Evolutionary conservation across 2,329 filamentous ascomycete species (phyloP).

Genomic region (Pestalotiopsis sp.): DNA sequence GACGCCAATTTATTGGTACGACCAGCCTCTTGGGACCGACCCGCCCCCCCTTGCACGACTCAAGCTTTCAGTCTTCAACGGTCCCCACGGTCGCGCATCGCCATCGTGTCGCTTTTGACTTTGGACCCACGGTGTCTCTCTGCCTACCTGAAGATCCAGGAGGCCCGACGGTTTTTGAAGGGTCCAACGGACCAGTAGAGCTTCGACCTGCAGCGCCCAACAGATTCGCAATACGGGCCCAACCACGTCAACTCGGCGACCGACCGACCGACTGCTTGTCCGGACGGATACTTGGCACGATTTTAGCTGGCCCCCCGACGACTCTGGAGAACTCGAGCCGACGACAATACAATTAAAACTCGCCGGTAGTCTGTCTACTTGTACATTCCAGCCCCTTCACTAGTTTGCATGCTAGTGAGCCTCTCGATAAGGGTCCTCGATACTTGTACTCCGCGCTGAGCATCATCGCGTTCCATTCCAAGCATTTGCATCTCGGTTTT

Average conservation of each 20-base stretch:
- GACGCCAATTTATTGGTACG: background rate
- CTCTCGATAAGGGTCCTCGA: background rate
- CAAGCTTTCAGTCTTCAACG: background rate
- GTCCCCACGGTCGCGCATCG: constrained; percentile 6
- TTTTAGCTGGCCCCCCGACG: background rate
- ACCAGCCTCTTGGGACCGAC: background rate
- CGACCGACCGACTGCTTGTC: background rate
- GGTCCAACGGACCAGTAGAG: background rate
- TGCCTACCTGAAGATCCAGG: background rate
- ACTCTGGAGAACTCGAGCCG: background rate
- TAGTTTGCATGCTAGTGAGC: background rate
- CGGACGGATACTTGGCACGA: constrained; percentile 2
- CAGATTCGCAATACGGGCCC: background rate
- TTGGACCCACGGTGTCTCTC: background rate
- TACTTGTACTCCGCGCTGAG: constrained; percentile 1
- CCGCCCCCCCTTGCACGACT: constrained; percentile 1
- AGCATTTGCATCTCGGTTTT: constrained; percentile 9
- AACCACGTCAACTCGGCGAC: background rate
- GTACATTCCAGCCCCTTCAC: constrained; percentile 1
- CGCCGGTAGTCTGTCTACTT: background rate
- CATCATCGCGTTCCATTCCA: constrained; percentile 13
- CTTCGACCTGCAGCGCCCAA: background rate
- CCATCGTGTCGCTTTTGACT: constrained; percentile 10
- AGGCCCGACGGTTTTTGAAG: background rate
- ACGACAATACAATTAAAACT: background rate